phyloP scores from a whole-genome alignment of 805 yeast genomes.

The Candida hungchunana region DNA sequence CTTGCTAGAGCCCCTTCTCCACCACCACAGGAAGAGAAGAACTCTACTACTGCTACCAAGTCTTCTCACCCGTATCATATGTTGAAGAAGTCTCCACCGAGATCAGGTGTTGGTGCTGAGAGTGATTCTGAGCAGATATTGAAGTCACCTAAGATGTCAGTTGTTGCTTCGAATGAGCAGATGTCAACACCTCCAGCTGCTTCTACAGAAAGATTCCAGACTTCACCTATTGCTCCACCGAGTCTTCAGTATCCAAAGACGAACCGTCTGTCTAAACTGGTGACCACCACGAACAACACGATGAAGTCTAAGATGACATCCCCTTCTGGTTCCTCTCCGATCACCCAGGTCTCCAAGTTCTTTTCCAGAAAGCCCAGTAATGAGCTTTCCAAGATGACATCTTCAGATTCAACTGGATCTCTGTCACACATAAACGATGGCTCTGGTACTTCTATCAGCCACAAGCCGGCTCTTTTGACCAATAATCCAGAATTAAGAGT shows the following conservation, averaged over 20 bases:
- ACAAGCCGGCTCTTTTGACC: constrained; percentile 1
- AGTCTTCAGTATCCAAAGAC: constrained; percentile 2
- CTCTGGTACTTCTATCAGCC: constrained; percentile 8
- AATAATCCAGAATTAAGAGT: constrained; percentile 15
- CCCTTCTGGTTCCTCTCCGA: constrained; percentile 22
- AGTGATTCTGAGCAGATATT: no score
- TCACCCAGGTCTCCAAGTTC: constrained; percentile 23
- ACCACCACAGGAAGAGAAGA: no score
- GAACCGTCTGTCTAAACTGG: constrained; percentile 12
- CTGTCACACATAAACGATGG: constrained; percentile 27
- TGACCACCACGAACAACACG: constrained; percentile 3
- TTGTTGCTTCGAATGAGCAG: no score
- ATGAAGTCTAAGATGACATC: constrained; percentile 9
- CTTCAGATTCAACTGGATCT: constrained; percentile 22
- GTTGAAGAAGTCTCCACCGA: constrained; percentile 15
- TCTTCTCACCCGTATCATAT: constrained; percentile 17
- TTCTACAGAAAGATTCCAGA: constrained; percentile 11
- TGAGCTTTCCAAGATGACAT: constrained; percentile 12
- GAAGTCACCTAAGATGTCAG: constrained; percentile 17
- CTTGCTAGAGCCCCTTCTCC: constrained; percentile 4
- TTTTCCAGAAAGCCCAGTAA: constrained; percentile 14
- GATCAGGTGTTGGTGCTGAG: no score
- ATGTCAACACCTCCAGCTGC: not conserved
- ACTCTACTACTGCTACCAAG: no score
- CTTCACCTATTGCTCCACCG: constrained; percentile 12